A percentile compares a stretch with the other conserved stretches of the same genome.
phyloP scores from a whole-genome alignment of 2,329 filamentous ascomycete genomes.

The Curvularia lunata region DNA sequence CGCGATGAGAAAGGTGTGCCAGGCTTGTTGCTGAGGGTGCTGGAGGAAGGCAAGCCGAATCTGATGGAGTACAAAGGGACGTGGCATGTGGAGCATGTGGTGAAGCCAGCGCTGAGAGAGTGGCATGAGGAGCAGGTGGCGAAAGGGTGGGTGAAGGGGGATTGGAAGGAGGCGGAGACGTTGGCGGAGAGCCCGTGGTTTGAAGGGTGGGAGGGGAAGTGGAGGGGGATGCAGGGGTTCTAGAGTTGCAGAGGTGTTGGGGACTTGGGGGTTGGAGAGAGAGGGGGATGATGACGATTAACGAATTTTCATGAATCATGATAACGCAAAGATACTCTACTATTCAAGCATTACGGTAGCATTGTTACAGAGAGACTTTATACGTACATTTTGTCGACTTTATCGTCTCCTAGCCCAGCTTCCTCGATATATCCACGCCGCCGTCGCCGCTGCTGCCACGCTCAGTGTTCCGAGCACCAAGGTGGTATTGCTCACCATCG shows the following conservation, averaged over 20 bases:
- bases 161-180: constrained; percentile 69
- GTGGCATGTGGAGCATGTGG: constrained; percentile 78
- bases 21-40: constrained; percentile 68
- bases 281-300: neutral
- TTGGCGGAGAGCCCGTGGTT: constrained; percentile 79
- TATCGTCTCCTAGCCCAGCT: constrained; percentile 22
- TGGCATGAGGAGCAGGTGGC: constrained; percentile 72
- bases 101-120: constrained; percentile 66
- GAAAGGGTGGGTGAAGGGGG: constrained; percentile 63
- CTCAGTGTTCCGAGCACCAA: constrained; percentile 48
- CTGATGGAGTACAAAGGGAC: constrained; percentile 83
- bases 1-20: constrained; percentile 76
- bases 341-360: neutral
- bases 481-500: constrained; percentile 48
- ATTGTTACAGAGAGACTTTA: neutral
- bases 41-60: constrained; percentile 72
- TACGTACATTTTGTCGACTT: neutral
- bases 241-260: constrained; percentile 31
- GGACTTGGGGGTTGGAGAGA: too few relatives aligned
- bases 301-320: neutral
- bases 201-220: constrained; percentile 77
- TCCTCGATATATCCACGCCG: constrained; percentile 37
- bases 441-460: constrained; percentile 43
- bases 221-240: constrained; percentile 69
- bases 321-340: neutral